phyloP scores from a whole-genome alignment of 148 eudicot genomes.

The Chenopodium suecicum region DNA sequence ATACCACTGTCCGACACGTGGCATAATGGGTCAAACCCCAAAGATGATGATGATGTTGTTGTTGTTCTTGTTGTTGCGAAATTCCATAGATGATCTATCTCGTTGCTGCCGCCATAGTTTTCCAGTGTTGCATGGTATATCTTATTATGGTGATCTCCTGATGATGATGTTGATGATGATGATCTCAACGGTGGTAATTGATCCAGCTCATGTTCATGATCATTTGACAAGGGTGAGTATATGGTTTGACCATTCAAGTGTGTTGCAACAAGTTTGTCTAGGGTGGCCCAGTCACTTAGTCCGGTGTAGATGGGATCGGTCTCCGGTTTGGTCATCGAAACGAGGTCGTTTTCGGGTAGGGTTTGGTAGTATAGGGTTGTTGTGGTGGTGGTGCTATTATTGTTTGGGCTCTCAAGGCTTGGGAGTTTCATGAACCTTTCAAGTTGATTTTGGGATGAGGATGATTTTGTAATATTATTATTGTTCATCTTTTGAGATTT shows the following conservation, averaged over 20 bases:
- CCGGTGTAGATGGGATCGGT: conserved; percentile 16
- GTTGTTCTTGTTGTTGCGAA: conserved; percentile 30
- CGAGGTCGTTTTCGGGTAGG: conserved; percentile 25
- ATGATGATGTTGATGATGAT: conserved; percentile 27
- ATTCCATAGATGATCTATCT: conserved; percentile 37
- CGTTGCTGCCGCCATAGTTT: conserved; percentile 17
- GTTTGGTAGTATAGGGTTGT: not conserved
- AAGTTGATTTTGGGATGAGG: not conserved
- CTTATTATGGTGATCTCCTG: conserved; percentile 10
- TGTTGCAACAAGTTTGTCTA: conserved; percentile 39
- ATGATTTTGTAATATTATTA: conserved; percentile 11
- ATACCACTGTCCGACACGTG: conserved; percentile 34
- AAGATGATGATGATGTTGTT: conserved; percentile 22
- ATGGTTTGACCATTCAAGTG: conserved; percentile 34
- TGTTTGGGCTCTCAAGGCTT: conserved; percentile 31
- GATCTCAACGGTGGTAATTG: conserved; percentile 27
- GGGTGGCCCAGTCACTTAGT: conserved; percentile 35
- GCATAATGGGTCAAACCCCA: conserved; percentile 36
- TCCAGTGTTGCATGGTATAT: conserved; percentile 29
- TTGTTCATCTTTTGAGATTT: conserved; percentile 17
- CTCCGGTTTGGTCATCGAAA: conserved; percentile 15
- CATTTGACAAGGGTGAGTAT: conserved; percentile 26
- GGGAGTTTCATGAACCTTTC: conserved; percentile 35
- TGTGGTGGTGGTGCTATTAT: conserved; percentile 4
- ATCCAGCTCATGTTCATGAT: conserved; percentile 6